Percentiles rank a stretch among this genome's conserved stretches.
Conservation (phyloP, 2,329 filamentous ascomycete species). For the Trichoderma sp. region DNA sequence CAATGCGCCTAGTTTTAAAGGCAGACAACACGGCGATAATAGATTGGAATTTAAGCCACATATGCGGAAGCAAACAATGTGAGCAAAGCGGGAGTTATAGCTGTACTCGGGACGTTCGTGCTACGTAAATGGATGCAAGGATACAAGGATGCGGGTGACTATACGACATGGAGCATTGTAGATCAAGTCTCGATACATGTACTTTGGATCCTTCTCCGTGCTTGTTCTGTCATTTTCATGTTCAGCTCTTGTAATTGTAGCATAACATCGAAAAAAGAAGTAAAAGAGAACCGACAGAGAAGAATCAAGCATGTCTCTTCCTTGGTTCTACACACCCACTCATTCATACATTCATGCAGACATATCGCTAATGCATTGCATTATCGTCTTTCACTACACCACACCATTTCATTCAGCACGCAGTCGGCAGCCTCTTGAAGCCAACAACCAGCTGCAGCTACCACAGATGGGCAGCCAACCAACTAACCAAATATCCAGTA, state of each 20-base stretch:
- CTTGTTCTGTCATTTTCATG: background rate
- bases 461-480: background rate
- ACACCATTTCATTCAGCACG: background rate
- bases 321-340: background rate
- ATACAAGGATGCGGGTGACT: background rate
- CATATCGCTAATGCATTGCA: background rate
- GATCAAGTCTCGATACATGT: background rate
- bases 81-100: accelerated
- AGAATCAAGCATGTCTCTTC: background rate
- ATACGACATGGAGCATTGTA: background rate
- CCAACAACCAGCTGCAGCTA: background rate
- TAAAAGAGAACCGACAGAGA: background rate
- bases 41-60: background rate
- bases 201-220: background rate
- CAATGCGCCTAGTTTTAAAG: background rate
- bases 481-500: background rate
- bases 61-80: background rate
- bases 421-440: background rate
- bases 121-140: background rate
- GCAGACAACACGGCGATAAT: background rate
- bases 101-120: background rate
- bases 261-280: background rate
- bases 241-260: too few species aligned
- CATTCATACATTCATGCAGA: too few species aligned
- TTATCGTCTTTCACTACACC: background rate